Evolutionary conservation across 2,329 filamentous ascomycete species (phyloP), one percentile per base, ranked within the genome.

Genomic region (Onygena corvina): DNA sequence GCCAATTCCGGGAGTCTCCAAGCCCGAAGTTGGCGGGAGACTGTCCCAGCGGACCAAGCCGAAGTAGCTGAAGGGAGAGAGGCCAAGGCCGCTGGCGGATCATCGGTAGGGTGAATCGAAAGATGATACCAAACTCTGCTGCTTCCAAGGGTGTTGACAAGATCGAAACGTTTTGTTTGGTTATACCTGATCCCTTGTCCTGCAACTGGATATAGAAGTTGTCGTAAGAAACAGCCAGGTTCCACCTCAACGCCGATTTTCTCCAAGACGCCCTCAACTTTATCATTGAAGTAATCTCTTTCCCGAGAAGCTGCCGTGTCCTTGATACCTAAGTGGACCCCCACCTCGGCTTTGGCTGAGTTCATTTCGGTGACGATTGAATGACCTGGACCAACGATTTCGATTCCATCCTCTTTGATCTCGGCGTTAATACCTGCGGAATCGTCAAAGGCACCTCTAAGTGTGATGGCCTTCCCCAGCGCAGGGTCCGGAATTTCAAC

Each of bases 1-100:
- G 89, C 86, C 92, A 92, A 98, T 65, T 98, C 92, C 0, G 92
- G 84, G 12, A 98, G 73, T 59, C 92, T 80, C 90, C 92, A 98
- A 2, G 88, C 79, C 14, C 92, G 85, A 14, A 98, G 77, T 65
- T 98, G 92, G 51, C 88, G 83, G 2, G 92, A 98, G 0, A 98
- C 84, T 1, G 85, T 82, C 20, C 87, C 88, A 1, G 92, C 92
- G 45, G 90, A 94, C 92, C 92, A 98, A 0, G 84, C 80, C 1
- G 86, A 84, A n/a, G 80, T 85, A 30, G 82, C 75, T 0, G 84
- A 79, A 0, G 81, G 76, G 18, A 86, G 71, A 16, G 79, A 77
- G n/a, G 84, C 83, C 18, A 95, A 70, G 51, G 76, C 82, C 5
- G 81, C 79, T 0, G 89, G 88, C 0, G 79, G 74, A 42, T 93